These are phyloP conservation scores for Rhexocercosporidium sp. DNA, from an alignment of 2,329 filamentous ascomycete species.

Conservation along the genomic window DNA sequence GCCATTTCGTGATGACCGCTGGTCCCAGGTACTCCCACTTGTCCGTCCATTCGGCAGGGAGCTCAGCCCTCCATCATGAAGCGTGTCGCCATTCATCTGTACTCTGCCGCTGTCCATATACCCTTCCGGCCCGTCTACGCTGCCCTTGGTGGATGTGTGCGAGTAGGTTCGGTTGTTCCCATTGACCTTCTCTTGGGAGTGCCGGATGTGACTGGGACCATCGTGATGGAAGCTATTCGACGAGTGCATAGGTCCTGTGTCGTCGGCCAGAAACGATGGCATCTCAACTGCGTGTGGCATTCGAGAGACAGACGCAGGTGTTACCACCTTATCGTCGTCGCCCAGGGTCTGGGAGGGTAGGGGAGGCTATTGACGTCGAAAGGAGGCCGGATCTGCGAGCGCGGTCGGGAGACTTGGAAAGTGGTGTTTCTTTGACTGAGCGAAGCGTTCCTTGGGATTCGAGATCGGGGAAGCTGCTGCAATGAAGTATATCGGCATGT, in stretches of 20 bases:
- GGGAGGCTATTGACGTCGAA: constrained; percentile 24
- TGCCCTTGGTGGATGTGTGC: constrained; percentile 42
- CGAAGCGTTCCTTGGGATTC: constrained; percentile 13
- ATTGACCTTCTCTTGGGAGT: constrained; percentile 42
- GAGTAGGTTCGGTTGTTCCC: constrained; percentile 39
- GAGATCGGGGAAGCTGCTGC: constrained; percentile 18
- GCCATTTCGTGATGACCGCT: constrained; percentile 39
- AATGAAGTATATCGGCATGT: constrained; percentile 31
- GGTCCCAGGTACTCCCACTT: constrained; percentile 48
- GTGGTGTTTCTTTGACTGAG: constrained; percentile 17
- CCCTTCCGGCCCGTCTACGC: constrained; percentile 40
- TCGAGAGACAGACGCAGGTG: constrained; percentile 33
- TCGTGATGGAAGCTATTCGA: constrained; percentile 39
- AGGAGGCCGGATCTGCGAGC: constrained; percentile 35
- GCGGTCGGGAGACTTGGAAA: constrained; percentile 32
- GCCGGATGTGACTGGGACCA: constrained; percentile 45
- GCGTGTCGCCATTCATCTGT: constrained; percentile 39
- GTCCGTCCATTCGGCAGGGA: constrained; percentile 62
- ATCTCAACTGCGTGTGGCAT: constrained; percentile 54
- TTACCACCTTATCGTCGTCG: constrained; percentile 35
- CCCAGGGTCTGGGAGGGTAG: constrained; percentile 19
- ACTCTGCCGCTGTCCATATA: constrained; percentile 38
- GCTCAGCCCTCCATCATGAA: constrained; percentile 58
- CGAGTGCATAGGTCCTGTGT: constrained; percentile 41
- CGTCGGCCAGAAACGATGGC: constrained; percentile 55